phyloP scores from a whole-genome alignment of 1,139 yeast species.

The Pichia inconspicua region DNA sequence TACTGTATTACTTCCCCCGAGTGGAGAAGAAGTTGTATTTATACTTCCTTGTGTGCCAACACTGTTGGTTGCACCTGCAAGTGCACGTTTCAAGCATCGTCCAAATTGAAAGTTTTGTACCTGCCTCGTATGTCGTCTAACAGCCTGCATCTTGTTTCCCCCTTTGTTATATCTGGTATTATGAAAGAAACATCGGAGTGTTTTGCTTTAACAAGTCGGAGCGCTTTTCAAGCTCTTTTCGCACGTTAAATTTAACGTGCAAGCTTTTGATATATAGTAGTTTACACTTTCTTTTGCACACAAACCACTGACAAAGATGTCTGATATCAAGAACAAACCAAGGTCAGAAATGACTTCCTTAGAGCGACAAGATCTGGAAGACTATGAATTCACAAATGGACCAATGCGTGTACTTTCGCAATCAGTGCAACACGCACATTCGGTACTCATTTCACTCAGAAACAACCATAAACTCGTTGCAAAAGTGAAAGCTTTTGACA shows the following conservation, averaged over 20 bases:
- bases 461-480: conserved; percentile 89
- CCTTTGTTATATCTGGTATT: background rate
- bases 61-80: background rate
- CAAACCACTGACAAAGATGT: conserved; percentile 4
- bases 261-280: too few species aligned
- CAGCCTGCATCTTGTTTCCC: background rate
- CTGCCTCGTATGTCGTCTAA: background rate
- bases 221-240: background rate
- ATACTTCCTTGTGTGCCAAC: background rate
- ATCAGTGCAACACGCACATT: conserved; percentile 58
- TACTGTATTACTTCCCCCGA: background rate
- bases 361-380: conserved; percentile 78
- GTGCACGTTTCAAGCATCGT: background rate
- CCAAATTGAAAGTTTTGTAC: background rate
- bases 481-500: conserved; percentile 87
- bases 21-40: background rate
- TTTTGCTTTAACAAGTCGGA: too few species aligned
- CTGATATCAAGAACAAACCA: conserved; percentile 59
- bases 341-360: conserved; percentile 72
- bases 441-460: conserved; percentile 81
- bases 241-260: background rate
- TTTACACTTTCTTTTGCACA: background rate
- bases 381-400: conserved; percentile 83
- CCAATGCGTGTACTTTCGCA: conserved; percentile 82
- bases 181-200: background rate